Conservation (phyloP, 176 grass and related monocot species). For the Lolium multiflorum region DNA sequence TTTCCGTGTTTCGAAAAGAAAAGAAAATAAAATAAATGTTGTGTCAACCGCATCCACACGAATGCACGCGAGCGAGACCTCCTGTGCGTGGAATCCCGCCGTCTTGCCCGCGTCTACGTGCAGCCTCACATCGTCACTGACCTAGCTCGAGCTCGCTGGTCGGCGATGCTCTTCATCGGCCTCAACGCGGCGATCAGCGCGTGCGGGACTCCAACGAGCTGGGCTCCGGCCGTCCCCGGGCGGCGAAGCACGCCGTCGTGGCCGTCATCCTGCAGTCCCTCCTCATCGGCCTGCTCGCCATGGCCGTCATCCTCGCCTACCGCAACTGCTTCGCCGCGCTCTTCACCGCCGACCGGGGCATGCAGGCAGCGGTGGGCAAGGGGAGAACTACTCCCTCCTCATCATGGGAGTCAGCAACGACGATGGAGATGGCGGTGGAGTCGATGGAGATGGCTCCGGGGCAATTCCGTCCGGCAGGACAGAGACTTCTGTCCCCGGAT, state of each 20-base stretch:
- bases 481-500: too few species aligned
- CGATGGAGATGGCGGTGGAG: too few species aligned
- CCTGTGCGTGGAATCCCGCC: not conserved
- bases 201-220: conserved; percentile 89
- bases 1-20: too few species aligned
- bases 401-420: too few species aligned
- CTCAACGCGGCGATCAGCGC: conserved; percentile 80
- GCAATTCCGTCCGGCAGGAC: too few species aligned
- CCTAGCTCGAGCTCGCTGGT: conserved; percentile 72
- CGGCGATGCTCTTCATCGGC: conserved; percentile 88
- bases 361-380: conserved; percentile 65
- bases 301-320: conserved; percentile 52
- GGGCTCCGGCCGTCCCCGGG: conserved; percentile 63
- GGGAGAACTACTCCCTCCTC: not conserved
- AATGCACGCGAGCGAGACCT: too few species aligned
- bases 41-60: too few species aligned
- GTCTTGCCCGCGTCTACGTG: not conserved
- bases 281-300: conserved; percentile 55
- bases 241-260: conserved; percentile 64
- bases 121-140: not conserved
- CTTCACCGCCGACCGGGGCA: conserved; percentile 61
- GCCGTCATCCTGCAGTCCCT: conserved; percentile 73
- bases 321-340: conserved; percentile 51
- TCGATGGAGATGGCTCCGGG: too few species aligned
- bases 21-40: too few species aligned